Percentiles rank a stretch among this genome's conserved stretches.
phyloP scores from a whole-genome alignment of 331 rosid genomes.

The Acacia pycnantha region DNA sequence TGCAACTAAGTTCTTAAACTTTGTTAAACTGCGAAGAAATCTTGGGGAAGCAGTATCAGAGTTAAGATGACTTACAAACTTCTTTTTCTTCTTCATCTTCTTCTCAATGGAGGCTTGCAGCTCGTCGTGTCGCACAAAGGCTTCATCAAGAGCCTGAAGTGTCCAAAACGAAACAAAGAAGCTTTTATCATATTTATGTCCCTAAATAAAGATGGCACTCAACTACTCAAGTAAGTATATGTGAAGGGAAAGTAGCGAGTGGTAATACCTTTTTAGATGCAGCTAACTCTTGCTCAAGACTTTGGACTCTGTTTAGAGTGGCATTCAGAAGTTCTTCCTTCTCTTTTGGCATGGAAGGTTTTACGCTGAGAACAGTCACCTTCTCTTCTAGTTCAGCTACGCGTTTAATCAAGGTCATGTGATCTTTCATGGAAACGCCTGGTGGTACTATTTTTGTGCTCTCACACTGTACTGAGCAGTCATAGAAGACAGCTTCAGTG shows the following conservation, averaged over 20 bases:
- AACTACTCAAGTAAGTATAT: neutral
- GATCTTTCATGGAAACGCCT: conserved; percentile 43
- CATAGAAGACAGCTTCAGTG: conserved; percentile 59
- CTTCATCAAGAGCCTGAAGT: conserved; percentile 70
- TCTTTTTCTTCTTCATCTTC: conserved; percentile 75
- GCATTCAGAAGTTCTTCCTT: conserved; percentile 69
- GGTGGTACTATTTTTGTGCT: conserved; percentile 35
- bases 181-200: neutral
- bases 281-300: conserved; percentile 66
- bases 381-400: conserved; percentile 90
- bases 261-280: conserved; percentile 62
- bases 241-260: neutral
- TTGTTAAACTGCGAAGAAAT: neutral
- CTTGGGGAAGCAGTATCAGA: neutral
- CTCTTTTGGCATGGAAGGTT: conserved; percentile 72
- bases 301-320: conserved; percentile 55
- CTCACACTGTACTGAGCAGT: conserved; percentile 54
- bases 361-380: conserved; percentile 43
- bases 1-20: neutral
- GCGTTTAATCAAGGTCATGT: conserved; percentile 69
- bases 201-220: neutral
- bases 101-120: conserved; percentile 63
- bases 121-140: conserved; percentile 53
- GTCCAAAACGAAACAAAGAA: neutral
- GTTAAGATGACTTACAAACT: conserved; percentile 50